phyloP scores from a whole-genome alignment of 768 basidiomycete genomes.

The Tubosaeta brunneosetosa region DNA sequence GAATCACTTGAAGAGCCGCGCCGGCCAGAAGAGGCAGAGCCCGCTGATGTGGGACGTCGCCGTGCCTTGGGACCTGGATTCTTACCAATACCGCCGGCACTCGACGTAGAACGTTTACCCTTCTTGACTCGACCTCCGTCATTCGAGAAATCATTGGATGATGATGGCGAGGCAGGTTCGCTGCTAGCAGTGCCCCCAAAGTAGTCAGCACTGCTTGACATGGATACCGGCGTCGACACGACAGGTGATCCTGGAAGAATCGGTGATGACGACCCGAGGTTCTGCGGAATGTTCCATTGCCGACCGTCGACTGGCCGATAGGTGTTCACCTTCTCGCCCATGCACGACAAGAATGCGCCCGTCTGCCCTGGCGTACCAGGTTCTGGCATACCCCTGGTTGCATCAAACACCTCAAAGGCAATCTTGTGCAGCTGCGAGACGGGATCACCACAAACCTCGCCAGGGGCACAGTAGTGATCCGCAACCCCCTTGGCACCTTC shows the following conservation, averaged over 20 bases:
- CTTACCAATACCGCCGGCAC: constrained; percentile 44
- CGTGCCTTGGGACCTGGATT: constrained; percentile 45
- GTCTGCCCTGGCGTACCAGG: constrained; percentile 72
- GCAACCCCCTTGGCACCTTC: constrained; percentile 83
- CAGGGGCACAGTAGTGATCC: constrained; percentile 75
- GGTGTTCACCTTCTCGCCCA: constrained; percentile 91
- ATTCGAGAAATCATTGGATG: constrained; percentile 66
- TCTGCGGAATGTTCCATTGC: constrained; percentile 58
- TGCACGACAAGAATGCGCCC: constrained; percentile 84
- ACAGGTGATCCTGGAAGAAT: constrained; percentile 67
- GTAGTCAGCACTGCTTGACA: constrained; percentile 54
- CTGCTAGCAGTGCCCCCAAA: constrained; percentile 55
- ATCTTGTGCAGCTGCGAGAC: constrained; percentile 96
- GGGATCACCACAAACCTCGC: constrained; percentile 89
- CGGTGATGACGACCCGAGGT: constrained; percentile 48
- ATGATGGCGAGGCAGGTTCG: constrained; percentile 61
- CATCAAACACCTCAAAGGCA: constrained; percentile 86
- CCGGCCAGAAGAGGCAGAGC: constrained; percentile 61
- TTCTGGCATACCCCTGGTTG: constrained; percentile 62
- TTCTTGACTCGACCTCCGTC: constrained; percentile 85
- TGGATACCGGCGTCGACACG: constrained; percentile 55
- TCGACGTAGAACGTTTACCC: constrained; percentile 70
- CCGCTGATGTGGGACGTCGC: constrained; percentile 73
- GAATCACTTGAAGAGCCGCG: constrained; percentile 64
- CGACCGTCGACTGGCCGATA: constrained; percentile 82